A percentile compares a stretch with the other conserved stretches of the same genome.
Evolutionary conservation across 495 filamentous ascomycete genomes (phyloP).

Genomic region (Hypoxylon intermedium): DNA sequence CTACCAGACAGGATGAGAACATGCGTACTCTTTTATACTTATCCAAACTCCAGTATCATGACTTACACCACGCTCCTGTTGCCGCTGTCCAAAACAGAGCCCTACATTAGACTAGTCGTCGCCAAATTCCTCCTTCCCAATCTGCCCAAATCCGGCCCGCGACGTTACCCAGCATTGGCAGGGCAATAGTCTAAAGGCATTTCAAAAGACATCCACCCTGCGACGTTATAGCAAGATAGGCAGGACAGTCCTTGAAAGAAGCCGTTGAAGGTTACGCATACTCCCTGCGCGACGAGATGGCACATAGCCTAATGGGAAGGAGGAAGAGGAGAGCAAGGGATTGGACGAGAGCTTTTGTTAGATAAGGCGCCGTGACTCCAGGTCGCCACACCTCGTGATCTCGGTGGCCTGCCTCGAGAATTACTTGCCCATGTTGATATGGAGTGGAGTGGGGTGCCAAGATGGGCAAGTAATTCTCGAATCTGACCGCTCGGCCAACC

Average conservation of each 20-base stretch:
- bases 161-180: conserved; percentile 32
- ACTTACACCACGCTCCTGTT: conserved; percentile 32
- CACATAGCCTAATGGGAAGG: conserved; percentile 26
- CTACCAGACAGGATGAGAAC: conserved; percentile 33
- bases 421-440: too few relatives aligned
- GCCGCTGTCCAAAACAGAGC: conserved; percentile 32
- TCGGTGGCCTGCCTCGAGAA: too few relatives aligned
- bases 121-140: conserved; percentile 37
- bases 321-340: conserved; percentile 19
- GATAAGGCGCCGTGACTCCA: conserved; percentile 36
- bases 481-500: too few relatives aligned
- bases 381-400: conserved; percentile 19
- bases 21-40: conserved; percentile 37
- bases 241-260: conserved; percentile 22
- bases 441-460: too few relatives aligned
- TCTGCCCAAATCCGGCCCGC: conserved; percentile 32
- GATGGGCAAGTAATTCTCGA: too few relatives aligned
- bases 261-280: conserved; percentile 11
- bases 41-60: conserved; percentile 29
- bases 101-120: conserved; percentile 27
- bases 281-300: conserved; percentile 15
- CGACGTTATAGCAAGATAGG: conserved; percentile 30
- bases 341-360: conserved; percentile 28
- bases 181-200: conserved; percentile 34
- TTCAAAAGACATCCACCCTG: conserved; percentile 15